Evolutionary conservation across 148 eudicot genomes (phyloP).

Genomic region (Chenopodium formosanum): DNA sequence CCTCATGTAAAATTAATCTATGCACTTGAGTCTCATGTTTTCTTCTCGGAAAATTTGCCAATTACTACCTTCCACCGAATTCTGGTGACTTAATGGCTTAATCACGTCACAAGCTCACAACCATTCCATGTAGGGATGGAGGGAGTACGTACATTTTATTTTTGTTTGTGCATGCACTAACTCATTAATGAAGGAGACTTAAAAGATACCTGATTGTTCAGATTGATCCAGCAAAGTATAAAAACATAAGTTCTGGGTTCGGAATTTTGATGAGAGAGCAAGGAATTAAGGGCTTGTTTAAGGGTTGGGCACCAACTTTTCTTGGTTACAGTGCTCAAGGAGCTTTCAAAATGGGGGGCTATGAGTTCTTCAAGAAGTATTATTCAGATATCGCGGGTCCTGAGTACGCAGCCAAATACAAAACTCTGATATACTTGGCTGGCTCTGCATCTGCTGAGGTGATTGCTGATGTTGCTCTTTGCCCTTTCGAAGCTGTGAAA

Average conservation of each 20-base stretch:
- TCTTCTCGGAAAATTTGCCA: too few relatives aligned
- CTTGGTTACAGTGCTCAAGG: slow-evolving; percentile 78
- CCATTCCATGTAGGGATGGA: too few relatives aligned
- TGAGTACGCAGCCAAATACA: slow-evolving; percentile 54
- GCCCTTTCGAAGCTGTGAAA: slow-evolving; percentile 72
- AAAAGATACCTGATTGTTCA: slow-evolving; percentile 5
- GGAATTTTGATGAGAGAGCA: slow-evolving; percentile 58
- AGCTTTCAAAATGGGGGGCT: slow-evolving; percentile 60
- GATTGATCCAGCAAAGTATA: slow-evolving; percentile 65
- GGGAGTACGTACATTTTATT: too few relatives aligned
- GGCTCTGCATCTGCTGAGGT: slow-evolving; percentile 71
- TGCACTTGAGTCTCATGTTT: too few relatives aligned
- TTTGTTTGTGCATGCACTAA: too few relatives aligned
- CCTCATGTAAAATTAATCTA: too few relatives aligned
- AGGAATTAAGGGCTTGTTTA: slow-evolving; percentile 58
- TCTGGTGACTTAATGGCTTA: too few relatives aligned
- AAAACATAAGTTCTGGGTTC: slow-evolving; percentile 53
- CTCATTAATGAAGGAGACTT: too few relatives aligned
- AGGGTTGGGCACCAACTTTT: slow-evolving; percentile 70
- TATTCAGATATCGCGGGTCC: slow-evolving; percentile 66
- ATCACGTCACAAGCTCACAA: too few relatives aligned
- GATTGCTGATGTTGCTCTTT: slow-evolving; percentile 61
- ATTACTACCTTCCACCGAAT: too few relatives aligned
- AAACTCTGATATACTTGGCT: slow-evolving; percentile 54
- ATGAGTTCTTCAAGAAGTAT: slow-evolving; percentile 67